Evolutionary conservation across 1,284 basidiomycete genomes (phyloP).

Genomic region (Fomes fomentarius): DNA sequence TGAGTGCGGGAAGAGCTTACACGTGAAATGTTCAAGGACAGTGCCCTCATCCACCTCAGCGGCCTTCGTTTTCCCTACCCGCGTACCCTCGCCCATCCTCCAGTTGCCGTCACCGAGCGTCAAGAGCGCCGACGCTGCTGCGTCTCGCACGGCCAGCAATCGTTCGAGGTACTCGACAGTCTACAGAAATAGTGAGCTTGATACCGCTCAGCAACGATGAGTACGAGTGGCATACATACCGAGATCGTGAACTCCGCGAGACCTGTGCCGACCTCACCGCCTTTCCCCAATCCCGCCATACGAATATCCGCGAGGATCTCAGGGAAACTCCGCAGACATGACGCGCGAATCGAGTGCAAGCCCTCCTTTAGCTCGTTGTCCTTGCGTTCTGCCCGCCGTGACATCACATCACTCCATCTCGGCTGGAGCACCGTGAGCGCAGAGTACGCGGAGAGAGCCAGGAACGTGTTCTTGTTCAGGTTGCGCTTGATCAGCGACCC

Average conservation of each 20-base stretch:
- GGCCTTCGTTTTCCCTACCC: conserved; percentile 54
- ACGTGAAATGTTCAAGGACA: conserved; percentile 73
- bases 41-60: conserved; percentile 58
- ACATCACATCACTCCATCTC: conserved; percentile 70
- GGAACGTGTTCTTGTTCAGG: conserved; percentile 82
- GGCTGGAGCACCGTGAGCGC: conserved; percentile 55
- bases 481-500: conserved; percentile 77
- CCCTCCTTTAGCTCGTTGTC: conserved; percentile 75
- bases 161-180: conserved; percentile 69
- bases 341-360: conserved; percentile 59
- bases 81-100: conserved; percentile 84
- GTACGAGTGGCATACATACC: conserved; percentile 41
- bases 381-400: conserved; percentile 47
- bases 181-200: conserved; percentile 37
- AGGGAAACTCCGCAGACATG: conserved; percentile 79
- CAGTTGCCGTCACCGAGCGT: conserved; percentile 83
- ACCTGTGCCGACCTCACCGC: conserved; percentile 57
- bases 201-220: no score
- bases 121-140: conserved; percentile 63
- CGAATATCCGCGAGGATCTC: conserved; percentile 80
- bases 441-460: conserved; percentile 72
- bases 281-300: conserved; percentile 52
- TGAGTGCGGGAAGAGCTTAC: conserved; percentile 43
- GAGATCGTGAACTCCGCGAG: conserved; percentile 64
- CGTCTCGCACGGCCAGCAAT: conserved; percentile 67